Base-by-base conservation (phyloP, 2,329 filamentous ascomycete genomes). In the Blastomyces parvus region DNA sequence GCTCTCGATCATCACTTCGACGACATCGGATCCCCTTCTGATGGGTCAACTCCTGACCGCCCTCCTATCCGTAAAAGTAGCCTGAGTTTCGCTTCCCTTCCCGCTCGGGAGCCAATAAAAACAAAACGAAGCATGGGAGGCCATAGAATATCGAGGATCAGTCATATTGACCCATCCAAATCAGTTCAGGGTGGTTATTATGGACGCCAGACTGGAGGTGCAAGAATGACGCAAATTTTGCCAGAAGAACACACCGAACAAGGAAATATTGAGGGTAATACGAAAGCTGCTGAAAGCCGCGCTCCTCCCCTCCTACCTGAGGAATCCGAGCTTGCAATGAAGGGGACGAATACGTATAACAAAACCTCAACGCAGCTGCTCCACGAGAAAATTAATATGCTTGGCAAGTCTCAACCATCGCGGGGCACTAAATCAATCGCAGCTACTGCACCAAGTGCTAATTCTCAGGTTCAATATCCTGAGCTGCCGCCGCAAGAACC, bases 341-440 rank as follows among this genome's bases (percentile, higher is more conserved):
- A 82, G 53, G 80, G 81, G 38, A 81, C 83, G 6, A 83, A 81
- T 68, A 75, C 83, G 1, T 88, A 93, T 71, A 91, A 86, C 76
- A 95, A 95, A 74, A 92, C 91, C 0, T 95, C 94, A n/a, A 96
- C 94, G 0, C 92, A 97, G 74, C 83, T 90, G 53, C 81, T 99
- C 19, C 91, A 96, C 67, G 93, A 97, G 70, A 91, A 92, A 69
- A 97, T 99, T 69, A 96, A 87, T 66, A 84, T 87, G 81, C 81
- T 88, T 48, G 83, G 83, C 44, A 80, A 86, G 75, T 77, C 82
- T 65, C 78, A 79, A 61, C 72, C 80, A 68, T 71, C 76, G 46
- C 72, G 79, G 56, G 73, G 75, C 7, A 79, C 76, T 7, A 80
- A 80, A 65, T 80, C 79, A 9, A 80, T 79, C 52, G 73, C 77